phyloP scores from a whole-genome alignment of 805 yeast species.

The Candida namnaoensis region DNA sequence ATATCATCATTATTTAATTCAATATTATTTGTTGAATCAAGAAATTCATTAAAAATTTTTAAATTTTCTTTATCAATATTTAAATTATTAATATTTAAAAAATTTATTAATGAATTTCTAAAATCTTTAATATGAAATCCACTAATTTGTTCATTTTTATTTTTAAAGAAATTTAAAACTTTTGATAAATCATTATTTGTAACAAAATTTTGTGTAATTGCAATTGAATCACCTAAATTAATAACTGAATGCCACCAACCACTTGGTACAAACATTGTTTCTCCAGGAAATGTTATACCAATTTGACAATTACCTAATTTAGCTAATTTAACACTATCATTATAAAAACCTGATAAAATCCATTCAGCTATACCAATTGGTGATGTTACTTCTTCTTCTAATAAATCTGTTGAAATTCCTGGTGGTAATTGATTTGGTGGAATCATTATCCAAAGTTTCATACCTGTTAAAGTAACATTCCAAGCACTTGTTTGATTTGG shows the following conservation, averaged over 20 bases:
- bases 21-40: slow-evolving; percentile 18
- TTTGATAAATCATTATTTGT: slow-evolving; percentile 53
- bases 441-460: slow-evolving; percentile 82
- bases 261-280: slow-evolving; percentile 84
- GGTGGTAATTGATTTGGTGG: slow-evolving; percentile 77
- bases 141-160: slow-evolving; percentile 62
- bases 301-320: slow-evolving; percentile 43
- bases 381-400: slow-evolving; percentile 82
- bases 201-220: slow-evolving; percentile 84
- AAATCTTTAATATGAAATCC: slow-evolving; percentile 65
- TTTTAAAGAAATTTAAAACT: slow-evolving; percentile 59
- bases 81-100: slow-evolving; percentile 17
- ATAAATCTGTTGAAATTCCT: slow-evolving; percentile 70
- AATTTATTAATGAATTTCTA: slow-evolving; percentile 22
- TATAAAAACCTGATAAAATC: slow-evolving; percentile 76
- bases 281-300: slow-evolving; percentile 74
- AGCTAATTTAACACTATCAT: slow-evolving; percentile 51
- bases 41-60: slow-evolving; percentile 18
- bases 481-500: slow-evolving; percentile 89
- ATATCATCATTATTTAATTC: slow-evolving; percentile 46
- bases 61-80: slow-evolving; percentile 9
- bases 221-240: slow-evolving; percentile 76
- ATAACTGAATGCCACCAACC: slow-evolving; percentile 98
- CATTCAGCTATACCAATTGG: slow-evolving; percentile 94
- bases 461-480: slow-evolving; percentile 72